Conservation (phyloP, 148 eudicot genomes). For the Chenopodium formosanum region DNA sequence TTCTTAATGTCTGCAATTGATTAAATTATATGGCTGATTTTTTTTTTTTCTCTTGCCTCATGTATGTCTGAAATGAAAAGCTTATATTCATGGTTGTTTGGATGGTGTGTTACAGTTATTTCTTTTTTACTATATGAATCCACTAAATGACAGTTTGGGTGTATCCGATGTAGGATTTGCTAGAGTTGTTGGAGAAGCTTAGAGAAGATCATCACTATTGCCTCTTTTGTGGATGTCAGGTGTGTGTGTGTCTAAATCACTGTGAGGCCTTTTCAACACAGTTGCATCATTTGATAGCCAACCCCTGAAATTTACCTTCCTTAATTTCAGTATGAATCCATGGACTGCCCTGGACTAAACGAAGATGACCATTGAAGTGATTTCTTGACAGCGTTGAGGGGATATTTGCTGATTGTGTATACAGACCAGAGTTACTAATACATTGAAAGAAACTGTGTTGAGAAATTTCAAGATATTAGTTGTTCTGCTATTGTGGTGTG, state of each 20-base stretch:
- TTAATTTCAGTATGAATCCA: constrained; percentile 70
- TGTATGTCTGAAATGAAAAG: background rate
- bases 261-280: background rate
- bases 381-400: background rate
- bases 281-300: background rate
- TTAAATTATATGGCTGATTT: background rate
- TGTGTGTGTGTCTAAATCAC: constrained; percentile 40
- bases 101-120: background rate
- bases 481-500: background rate
- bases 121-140: background rate
- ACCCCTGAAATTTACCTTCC: constrained; percentile 4
- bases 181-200: constrained; percentile 57
- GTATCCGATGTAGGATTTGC: constrained; percentile 66
- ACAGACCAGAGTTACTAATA: background rate
- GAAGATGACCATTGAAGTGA: constrained; percentile 76
- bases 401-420: background rate
- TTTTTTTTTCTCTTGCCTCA: background rate
- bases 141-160: constrained; percentile 8
- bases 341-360: constrained; percentile 73
- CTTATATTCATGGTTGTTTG: background rate
- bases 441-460: too few relatives aligned
- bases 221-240: constrained; percentile 95
- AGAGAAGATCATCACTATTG: constrained; percentile 80
- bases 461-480: too few relatives aligned
- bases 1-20: too few relatives aligned